Evolutionary conservation across 768 basidiomycete genomes (phyloP), one percentile per base, ranked within the genome.

Genomic region (Boletus rubescentipes): DNA sequence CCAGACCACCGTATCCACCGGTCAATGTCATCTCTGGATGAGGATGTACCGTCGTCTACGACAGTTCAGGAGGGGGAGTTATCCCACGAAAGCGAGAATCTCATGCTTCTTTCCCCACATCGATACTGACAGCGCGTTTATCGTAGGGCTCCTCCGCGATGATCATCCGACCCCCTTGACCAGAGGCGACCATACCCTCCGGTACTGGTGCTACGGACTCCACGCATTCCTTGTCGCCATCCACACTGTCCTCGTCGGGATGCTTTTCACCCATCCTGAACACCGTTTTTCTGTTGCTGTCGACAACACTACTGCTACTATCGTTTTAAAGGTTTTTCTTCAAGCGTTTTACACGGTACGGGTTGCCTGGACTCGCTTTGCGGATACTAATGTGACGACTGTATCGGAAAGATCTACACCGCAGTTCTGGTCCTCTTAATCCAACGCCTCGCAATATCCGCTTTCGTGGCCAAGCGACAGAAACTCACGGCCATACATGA

Each of bases 401-500:
- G 4, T 20, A 29, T 7, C 14, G 30, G 31, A 49, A 34, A 66
- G 66, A 1, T 58, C 15, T 67, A 62, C 49, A 52, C 57, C 3
- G 54, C 60, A 14, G 15, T 52, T 16, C 41, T 67, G 0, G 61
- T 67, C 2, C 18, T 57, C 18, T 12, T 52, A 1, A 60, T 57
- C 4, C 63, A 64, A 23, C 52, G 29, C 16, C 55, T 67, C 7
- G 51, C 44, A 15, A 20, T 62, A 42, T 55, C 46, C 11, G 32
- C 37, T 4, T 36, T 14, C 16, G 43, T 66, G 36, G 3, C 29
- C 3, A 44, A 37, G 16, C 39, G 29, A 5, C 61, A 57, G 40
- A 64, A 52, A 6, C 53, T 67, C 21, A 63, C 66, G 1, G 49
- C 53, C 0, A 39, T 57, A 3, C 66, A 67, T 14, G 66, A 67